A percentile compares a stretch with the other conserved stretches of the same genome.
Conservation (phyloP, 352 stramenopile genomes). For the Hyaloperonospora brassicae region DNA sequence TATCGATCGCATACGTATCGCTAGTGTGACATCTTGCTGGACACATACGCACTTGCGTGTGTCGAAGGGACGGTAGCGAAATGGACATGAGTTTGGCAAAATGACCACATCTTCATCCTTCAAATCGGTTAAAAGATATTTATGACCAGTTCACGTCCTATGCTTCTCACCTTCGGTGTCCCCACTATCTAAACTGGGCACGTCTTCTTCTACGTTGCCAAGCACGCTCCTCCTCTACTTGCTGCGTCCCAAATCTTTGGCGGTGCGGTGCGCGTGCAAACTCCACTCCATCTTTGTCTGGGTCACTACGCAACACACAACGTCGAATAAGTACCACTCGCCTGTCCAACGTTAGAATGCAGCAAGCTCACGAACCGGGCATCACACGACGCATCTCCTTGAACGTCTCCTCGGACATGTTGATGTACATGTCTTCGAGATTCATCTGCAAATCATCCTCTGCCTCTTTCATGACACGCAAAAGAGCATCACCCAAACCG, state of each 20-base stretch:
- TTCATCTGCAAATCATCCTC: constrained; percentile 85
- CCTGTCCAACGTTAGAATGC: background rate
- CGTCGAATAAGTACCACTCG: background rate
- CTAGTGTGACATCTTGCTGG: too few relatives aligned
- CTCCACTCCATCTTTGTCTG: constrained; percentile 88
- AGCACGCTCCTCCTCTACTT: constrained; percentile 35
- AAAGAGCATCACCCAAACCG: constrained; percentile 53
- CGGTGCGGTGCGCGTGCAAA: constrained; percentile 73
- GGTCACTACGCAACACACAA: constrained; percentile 39
- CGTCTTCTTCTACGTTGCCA: background rate
- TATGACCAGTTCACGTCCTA: too few relatives aligned
- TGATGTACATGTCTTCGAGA: constrained; percentile 92
- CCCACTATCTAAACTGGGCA: constrained; percentile 3
- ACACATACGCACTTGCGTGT: too few relatives aligned
- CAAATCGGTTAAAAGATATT: too few relatives aligned
- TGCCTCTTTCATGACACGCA: constrained; percentile 66
- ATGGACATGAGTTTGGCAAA: too few relatives aligned
- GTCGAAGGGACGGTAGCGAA: too few relatives aligned
- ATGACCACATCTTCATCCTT: too few relatives aligned
- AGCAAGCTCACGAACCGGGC: constrained; percentile 42
- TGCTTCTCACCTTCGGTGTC: constrained; percentile 34
- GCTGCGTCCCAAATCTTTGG: constrained; percentile 59
- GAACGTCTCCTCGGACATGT: constrained; percentile 92
- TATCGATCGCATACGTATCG: too few relatives aligned
- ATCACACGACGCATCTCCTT: constrained; percentile 93